Evolutionary conservation across 139 green algal genomes (phyloP).

Genomic region (Desmodesmus armatus): DNA sequence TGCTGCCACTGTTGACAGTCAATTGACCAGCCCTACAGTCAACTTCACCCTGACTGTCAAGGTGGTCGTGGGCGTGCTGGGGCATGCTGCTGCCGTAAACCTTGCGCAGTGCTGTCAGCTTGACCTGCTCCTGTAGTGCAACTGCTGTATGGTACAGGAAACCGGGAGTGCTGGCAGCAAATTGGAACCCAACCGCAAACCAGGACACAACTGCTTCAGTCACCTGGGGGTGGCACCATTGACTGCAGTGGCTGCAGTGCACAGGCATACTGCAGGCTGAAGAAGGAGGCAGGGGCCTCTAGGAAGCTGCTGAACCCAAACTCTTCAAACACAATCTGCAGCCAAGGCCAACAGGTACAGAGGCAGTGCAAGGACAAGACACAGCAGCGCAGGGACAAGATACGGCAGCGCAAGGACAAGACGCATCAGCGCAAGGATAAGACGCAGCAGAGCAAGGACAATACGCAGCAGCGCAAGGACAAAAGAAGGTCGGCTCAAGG

Average conservation of each 20-base stretch:
- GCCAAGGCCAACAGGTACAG: background rate
- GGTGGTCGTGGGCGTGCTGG: too few species aligned
- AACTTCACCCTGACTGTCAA: too few species aligned
- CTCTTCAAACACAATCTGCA: constrained; percentile 86
- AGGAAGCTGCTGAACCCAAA: constrained; percentile 77
- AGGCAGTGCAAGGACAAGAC: too few species aligned
- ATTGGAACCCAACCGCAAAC: too few species aligned
- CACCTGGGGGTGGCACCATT: constrained; percentile 45
- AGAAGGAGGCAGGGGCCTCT: constrained; percentile 63
- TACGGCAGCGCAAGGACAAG: background rate
- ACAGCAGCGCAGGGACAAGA: background rate
- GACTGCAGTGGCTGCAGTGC: too few species aligned
- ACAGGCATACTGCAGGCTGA: constrained; percentile 63
- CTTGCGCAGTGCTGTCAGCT: background rate
- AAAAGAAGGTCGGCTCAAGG: background rate
- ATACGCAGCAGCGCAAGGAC: background rate
- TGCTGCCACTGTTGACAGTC: too few species aligned
- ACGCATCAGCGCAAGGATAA: background rate
- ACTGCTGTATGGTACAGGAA: too few species aligned
- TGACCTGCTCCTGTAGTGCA: background rate
- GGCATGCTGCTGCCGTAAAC: too few species aligned
- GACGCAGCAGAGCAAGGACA: background rate
- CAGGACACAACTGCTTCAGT: too few species aligned
- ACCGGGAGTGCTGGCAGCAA: too few species aligned
- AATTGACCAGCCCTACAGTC: too few species aligned